These are phyloP conservation scores for Beauveria caledonica DNA, from an alignment of 2,329 filamentous ascomycete species.

Conservation along the genomic window DNA sequence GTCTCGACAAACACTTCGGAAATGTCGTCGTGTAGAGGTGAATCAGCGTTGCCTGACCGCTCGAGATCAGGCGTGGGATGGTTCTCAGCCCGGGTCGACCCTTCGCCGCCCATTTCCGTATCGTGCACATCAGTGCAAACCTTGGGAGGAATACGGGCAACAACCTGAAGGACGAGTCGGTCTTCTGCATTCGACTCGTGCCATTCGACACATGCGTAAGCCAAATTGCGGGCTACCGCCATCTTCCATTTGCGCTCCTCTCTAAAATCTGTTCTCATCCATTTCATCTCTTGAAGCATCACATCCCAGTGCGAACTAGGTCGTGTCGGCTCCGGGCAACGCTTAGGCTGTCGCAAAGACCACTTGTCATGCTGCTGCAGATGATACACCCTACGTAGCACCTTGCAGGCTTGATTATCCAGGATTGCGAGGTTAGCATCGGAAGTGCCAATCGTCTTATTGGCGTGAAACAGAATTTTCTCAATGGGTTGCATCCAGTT, in stretches of 20 bases:
- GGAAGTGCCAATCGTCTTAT: constrained; percentile 81
- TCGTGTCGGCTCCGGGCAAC: constrained; percentile 70
- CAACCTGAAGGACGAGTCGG: constrained; percentile 60
- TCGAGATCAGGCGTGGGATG: constrained; percentile 61
- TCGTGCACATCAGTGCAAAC: constrained; percentile 21
- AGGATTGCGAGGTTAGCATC: constrained; percentile 77
- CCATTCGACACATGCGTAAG: constrained; percentile 78
- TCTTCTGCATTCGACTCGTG: constrained; percentile 56
- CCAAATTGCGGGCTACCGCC: constrained; percentile 69
- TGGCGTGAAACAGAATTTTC: constrained; percentile 69
- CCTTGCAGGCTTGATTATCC: constrained; percentile 80
- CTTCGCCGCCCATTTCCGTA: constrained; percentile 25
- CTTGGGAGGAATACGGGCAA: constrained; percentile 40
- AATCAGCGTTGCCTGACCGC: constrained; percentile 54
- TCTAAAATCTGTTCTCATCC: constrained; percentile 94
- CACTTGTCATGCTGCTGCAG: constrained; percentile 87
- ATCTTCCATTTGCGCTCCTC: constrained; percentile 94
- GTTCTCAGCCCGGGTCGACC: constrained; percentile 27
- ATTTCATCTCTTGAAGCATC: constrained; percentile 84
- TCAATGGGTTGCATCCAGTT: constrained; percentile 57
- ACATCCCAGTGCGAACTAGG: constrained; percentile 78
- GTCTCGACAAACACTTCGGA: constrained; percentile 36
- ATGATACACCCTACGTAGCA: constrained; percentile 79
- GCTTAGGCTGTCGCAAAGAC: constrained; percentile 83
- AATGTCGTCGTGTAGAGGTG: constrained; percentile 35